Conservation (phyloP, 257 asterid genomes). For the Handroanthus guayacan region DNA sequence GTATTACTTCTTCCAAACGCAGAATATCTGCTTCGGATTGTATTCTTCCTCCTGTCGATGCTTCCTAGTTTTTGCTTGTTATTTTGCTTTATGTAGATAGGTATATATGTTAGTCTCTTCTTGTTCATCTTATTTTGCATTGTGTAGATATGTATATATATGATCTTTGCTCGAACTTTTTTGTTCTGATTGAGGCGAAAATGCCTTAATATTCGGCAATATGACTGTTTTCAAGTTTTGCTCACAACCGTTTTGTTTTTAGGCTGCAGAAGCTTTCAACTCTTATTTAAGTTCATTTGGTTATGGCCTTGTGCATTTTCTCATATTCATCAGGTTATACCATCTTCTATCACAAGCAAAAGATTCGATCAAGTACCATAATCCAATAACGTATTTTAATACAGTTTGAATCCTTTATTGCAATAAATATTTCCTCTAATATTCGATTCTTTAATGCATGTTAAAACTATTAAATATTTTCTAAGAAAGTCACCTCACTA, state of each 20-base stretch:
- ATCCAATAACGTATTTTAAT: too few species aligned
- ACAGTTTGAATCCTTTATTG: too few species aligned
- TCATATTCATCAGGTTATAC: too few species aligned
- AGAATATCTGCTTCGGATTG: conserved; percentile 24
- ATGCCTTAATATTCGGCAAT: neutral
- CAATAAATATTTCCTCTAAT: too few species aligned
- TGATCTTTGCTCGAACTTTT: neutral
- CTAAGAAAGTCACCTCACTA: too few species aligned
- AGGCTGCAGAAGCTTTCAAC: neutral
- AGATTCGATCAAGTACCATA: too few species aligned
- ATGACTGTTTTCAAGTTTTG: neutral
- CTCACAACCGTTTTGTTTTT: too few species aligned
- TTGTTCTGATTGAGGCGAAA: neutral
- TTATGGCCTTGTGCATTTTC: neutral
- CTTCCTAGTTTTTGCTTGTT: conserved; percentile 11
- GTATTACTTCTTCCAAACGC: conserved; percentile 41
- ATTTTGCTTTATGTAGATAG: conserved; percentile 10
- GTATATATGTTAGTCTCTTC: neutral
- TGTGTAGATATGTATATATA: neutral
- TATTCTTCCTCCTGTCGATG: conserved; percentile 4
- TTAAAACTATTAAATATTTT: too few species aligned
- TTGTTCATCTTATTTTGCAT: neutral
- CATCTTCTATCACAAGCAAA: neutral
- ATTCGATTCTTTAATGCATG: too few species aligned
- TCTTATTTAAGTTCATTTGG: neutral